Evolutionary conservation across 2,329 filamentous ascomycete genomes (phyloP).

Genomic region (Chaetomium sp.): DNA sequence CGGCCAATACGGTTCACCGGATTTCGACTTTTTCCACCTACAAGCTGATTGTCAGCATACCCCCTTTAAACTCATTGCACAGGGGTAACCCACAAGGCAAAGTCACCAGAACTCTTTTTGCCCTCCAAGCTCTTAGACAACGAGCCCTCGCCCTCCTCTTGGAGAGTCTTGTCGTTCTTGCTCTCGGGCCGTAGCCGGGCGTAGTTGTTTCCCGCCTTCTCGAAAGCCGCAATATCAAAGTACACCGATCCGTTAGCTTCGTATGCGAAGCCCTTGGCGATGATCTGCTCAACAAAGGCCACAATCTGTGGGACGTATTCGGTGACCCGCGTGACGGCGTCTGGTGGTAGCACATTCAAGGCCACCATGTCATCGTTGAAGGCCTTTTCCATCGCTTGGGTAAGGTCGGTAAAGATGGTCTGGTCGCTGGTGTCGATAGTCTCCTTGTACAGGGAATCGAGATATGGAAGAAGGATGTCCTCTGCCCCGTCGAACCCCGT

Average conservation of each 20-base stretch:
- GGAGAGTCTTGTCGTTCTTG: constrained; percentile 72
- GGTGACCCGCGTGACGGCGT: constrained; percentile 81
- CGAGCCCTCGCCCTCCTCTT: constrained; percentile 85
- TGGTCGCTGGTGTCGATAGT: constrained; percentile 56
- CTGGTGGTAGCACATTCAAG: constrained; percentile 77
- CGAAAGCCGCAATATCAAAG: constrained; percentile 84
- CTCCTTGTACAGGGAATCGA: constrained; percentile 64
- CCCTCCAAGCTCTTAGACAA: constrained; percentile 54
- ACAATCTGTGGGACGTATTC: constrained; percentile 87
- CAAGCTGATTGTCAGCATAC: not conserved
- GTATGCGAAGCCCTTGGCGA: constrained; percentile 83
- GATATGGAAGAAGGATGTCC: constrained; percentile 70
- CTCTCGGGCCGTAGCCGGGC: constrained; percentile 80
- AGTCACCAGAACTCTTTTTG: constrained; percentile 76
- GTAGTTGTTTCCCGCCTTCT: constrained; percentile 77
- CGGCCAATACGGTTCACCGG: constrained; percentile 85
- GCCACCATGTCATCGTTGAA: constrained; percentile 85
- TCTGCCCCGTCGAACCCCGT: constrained; percentile 48
- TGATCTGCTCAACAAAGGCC: constrained; percentile 72
- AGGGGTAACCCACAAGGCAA: constrained; percentile 60
- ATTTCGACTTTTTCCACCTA: constrained; percentile 75
- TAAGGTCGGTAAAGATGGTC: constrained; percentile 78
- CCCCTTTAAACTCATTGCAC: no score
- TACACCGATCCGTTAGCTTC: constrained; percentile 78
- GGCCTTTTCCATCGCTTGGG: constrained; percentile 75